Conservation (phyloP, 83 land plant genomes). For the Thuja plicata region DNA sequence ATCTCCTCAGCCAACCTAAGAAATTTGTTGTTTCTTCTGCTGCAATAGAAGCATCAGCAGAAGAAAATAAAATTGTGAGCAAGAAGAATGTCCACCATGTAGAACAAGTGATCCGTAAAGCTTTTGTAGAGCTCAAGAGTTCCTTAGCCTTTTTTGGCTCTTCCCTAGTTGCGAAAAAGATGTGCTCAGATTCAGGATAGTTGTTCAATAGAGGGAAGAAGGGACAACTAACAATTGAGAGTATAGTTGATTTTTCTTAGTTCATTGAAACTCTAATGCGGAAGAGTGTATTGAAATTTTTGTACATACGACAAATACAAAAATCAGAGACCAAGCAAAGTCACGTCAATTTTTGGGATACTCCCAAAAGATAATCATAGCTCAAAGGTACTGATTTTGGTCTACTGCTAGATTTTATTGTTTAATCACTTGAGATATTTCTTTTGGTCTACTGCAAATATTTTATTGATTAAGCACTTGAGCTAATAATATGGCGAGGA, state of each 20-base stretch:
- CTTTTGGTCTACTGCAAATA: neutral
- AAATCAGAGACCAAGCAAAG: neutral
- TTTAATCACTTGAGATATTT: too few relatives aligned
- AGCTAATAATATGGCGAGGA: neutral
- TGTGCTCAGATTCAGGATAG: too few relatives aligned
- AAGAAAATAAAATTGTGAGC: constrained; percentile 29
- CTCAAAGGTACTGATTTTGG: neutral
- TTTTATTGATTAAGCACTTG: too few relatives aligned
- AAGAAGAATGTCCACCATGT: constrained; percentile 53
- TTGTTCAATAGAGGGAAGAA: too few relatives aligned
- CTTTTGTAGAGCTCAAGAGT: constrained; percentile 47
- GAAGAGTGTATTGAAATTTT: neutral
- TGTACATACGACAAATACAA: neutral
- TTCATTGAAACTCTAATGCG: neutral
- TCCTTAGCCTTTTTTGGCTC: too few relatives aligned
- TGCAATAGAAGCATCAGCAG: neutral
- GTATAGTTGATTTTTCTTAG: neutral
- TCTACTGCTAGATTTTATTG: too few relatives aligned
- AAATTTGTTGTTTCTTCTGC: constrained; percentile 17
- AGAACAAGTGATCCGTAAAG: constrained; percentile 66
- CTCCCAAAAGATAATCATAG: neutral
- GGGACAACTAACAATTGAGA: too few relatives aligned
- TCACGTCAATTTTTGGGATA: neutral
- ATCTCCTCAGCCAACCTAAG: constrained; percentile 35
- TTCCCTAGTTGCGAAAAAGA: too few relatives aligned